Base-by-base conservation (phyloP, 108 stramenopile genomes). In the Fragilariopsis cylindrus region DNA sequence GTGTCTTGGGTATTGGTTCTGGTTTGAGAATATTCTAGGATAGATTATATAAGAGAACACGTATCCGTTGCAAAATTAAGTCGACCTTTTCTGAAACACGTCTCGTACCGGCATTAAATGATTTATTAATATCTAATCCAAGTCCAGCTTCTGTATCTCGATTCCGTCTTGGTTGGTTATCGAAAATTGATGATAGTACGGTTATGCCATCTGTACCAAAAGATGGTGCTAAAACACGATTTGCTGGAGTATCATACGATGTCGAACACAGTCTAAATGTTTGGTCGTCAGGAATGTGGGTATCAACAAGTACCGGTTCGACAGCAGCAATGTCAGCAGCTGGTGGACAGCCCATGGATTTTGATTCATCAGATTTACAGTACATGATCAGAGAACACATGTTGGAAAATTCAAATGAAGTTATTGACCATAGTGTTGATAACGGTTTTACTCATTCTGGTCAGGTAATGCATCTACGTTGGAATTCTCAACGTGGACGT, bases 101-200 rank as follows among this genome's bases (percentile, higher is more conserved):
- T 30, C 84, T 98, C 3, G 96, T 97, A 8, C 98, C 98, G 9
- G 94, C 96, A 6, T 76, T 98, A 71, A 98, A 98, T 82, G 98
- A 98, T 83, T 77, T 98, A 57, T 82, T 98, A 16, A 83, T 98
- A 58, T 85, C 98, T n/a, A 96, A 98, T 82, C 96, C 98, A 0
- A 90, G 80, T 70, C 98, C 98, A 6, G 98, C 95, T 0, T 92
- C 95, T 6, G 96, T 98, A 4, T 84, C 82, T 72, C 92, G 98
- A 18, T 98, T 96, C 75, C 87, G 94, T 18, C 87, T 95, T 83
- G 93, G 92, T 63, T 93, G 86, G 81, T 73, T 91, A 55, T 78
- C 65, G 67, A 72, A 72, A 66, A 81, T 30, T 70, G 65, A 45
- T 13, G 65, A 65, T 43, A 13, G 8, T 5, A 4, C 47, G 18